A percentile compares a stretch with the other conserved stretches of the same genome.
Evolutionary conservation across 1,284 basidiomycete species (phyloP).

Genomic region (Malassezia restricta): DNA sequence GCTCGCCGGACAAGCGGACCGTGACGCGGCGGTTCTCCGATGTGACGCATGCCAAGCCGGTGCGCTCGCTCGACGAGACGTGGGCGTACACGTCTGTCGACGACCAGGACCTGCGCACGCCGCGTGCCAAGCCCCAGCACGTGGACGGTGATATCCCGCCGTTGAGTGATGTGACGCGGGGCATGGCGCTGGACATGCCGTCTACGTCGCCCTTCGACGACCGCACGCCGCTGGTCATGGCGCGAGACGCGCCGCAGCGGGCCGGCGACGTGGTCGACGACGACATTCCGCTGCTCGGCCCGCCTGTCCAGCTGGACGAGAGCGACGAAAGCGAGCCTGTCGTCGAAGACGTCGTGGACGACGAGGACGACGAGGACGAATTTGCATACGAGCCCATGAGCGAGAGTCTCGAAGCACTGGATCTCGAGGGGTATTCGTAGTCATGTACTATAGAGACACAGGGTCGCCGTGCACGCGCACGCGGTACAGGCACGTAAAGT

Average conservation of each 20-base stretch:
- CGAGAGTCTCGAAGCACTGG: conserved; percentile 20
- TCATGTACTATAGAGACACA: conserved; percentile 8
- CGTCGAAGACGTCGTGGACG: neutral
- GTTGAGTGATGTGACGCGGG: neutral
- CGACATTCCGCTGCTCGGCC: neutral
- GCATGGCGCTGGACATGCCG: neutral
- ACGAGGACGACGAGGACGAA: conserved; percentile 13
- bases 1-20: neutral
- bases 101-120: conserved; percentile 6
- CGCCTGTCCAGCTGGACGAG: neutral
- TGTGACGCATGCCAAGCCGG: neutral
- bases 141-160: conserved; percentile 5
- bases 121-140: conserved; percentile 4
- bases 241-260: conserved; percentile 1
- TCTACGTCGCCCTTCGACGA: neutral
- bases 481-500: conserved; percentile 80
- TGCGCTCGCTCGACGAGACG: neutral
- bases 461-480: conserved; percentile 53
- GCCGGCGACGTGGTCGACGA: neutral
- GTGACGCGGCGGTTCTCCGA: neutral
- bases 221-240: conserved; percentile 4
- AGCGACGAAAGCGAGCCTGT: conserved; percentile 1
- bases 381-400: conserved; percentile 10
- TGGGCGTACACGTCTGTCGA: neutral
- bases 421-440: conserved; percentile 20